phyloP scores from a whole-genome alignment of 768 basidiomycete genomes.

The Sarcodon aspratus region DNA sequence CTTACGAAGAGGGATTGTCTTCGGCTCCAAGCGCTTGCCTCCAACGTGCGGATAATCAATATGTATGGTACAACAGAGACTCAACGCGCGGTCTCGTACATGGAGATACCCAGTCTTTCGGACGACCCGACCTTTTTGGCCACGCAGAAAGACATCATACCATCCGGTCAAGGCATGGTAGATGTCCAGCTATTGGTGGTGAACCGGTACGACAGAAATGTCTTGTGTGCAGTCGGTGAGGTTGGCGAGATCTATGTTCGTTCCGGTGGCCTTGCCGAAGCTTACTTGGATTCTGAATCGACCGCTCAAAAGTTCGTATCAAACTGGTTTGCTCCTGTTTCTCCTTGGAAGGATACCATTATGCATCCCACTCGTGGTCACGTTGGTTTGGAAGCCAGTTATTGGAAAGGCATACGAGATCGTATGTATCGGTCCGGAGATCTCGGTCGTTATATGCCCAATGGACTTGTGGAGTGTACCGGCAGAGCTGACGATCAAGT shows the following conservation, averaged over 20 bases:
- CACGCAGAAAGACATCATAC: constrained; percentile 95
- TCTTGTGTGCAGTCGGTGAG: constrained; percentile 90
- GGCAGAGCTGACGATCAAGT: constrained; percentile 98
- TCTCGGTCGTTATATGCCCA: constrained; percentile 85
- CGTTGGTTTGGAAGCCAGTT: constrained; percentile 59
- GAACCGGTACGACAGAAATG: constrained; percentile 73
- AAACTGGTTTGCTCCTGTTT: constrained; percentile 72
- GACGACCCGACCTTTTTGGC: constrained; percentile 84
- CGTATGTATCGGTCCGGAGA: constrained; percentile 98
- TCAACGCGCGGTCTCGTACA: constrained; percentile 97
- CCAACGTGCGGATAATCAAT: constrained; percentile 92
- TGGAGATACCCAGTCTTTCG: constrained; percentile 76
- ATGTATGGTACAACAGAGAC: constrained; percentile 99
- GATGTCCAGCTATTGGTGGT: constrained; percentile 96
- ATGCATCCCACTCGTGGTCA: constrained; percentile 40
- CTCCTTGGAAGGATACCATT: constrained; percentile 61
- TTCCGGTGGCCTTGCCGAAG: constrained; percentile 90
- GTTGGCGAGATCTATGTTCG: constrained; percentile 98
- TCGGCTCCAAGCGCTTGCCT: constrained; percentile 84
- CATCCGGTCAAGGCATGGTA: constrained; percentile 94
- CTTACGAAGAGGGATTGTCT: constrained; percentile 97
- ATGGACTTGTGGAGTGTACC: constrained; percentile 91
- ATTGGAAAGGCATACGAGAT: constrained; percentile 95
- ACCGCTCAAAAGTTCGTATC: constrained; percentile 85
- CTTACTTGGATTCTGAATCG: constrained; percentile 78